Base-by-base conservation (phyloP, 305 asterid species). In the Solanum hybrid region DNA sequence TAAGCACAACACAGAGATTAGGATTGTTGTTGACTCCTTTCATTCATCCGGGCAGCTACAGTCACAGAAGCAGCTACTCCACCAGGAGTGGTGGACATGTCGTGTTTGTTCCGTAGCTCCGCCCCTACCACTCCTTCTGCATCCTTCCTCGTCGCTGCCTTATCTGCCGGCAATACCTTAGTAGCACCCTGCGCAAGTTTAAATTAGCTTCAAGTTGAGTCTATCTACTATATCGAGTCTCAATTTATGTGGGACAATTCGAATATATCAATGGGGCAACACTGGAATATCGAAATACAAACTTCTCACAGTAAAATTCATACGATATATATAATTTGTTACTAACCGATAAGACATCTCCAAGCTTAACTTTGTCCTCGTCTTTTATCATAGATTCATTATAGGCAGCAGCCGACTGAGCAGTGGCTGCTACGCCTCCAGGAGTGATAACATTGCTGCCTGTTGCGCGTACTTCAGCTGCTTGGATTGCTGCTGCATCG, bases 401-500 rank as follows among this genome's bases (percentile, higher is more conserved):
- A 91, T 88, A 92, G 2, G 95, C 94, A 0, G 96, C 97, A 4
- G 96, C 95, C 0, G 97, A 92, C 85, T 91, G 95, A 24, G 96
- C 95, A 12, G 92, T 90, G 36, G 97, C 94, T 19, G 95, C 93
- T 1, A 93, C 86, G 2, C 95, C 95, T 0, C 96, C 96, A 2
- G 94, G 94, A 31, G 90, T 12, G 29, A 93, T 78, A 35, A 89
- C 29, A 86, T 42, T 87, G 24, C 92, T 91, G 24, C 97, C 95
- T 3, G 97, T 93, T 10, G 96, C 97, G 78, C 96, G 78, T 88
- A 92, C 75, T 73, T 94, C 96, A 11, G 97, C 97, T 37, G 94
- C 96, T 92, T 91, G 95, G 36, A 95, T 94, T 22, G 96, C 98
- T 22, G 95, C 98, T 10, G 96, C 98, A 35, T 94, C 98, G n/a